Percentiles rank a stretch among this genome's conserved stretches.
Evolutionary conservation across 2,329 filamentous ascomycete genomes (phyloP).

Genomic region (Aspergillus tanneri): DNA sequence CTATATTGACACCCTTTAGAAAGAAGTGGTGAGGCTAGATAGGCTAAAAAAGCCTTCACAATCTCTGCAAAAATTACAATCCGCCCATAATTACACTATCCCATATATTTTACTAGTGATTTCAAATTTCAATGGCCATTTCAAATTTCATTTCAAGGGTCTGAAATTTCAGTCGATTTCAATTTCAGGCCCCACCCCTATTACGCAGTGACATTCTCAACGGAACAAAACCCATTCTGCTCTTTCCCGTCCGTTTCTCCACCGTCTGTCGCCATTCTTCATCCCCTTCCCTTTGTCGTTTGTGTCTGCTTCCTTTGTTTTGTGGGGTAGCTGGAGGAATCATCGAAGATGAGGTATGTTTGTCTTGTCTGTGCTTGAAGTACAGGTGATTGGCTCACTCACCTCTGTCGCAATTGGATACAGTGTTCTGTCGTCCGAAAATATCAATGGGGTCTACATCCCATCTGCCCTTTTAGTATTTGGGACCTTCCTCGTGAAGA

Average conservation of each 20-base stretch:
- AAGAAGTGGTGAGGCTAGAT: no score
- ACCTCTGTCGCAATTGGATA: slow-evolving; percentile 15
- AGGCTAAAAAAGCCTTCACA: no score
- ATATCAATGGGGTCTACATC: slow-evolving; percentile 78
- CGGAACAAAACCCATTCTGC: neutral
- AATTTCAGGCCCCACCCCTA: no score
- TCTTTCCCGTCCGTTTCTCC: slow-evolving; percentile 5
- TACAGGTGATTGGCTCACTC: neutral
- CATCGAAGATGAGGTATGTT: slow-evolving; percentile 32
- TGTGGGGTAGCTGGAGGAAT: slow-evolving; percentile 10
- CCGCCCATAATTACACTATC: no score
- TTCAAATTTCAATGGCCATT: no score
- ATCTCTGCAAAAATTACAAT: no score
- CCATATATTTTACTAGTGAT: no score
- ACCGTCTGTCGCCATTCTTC: slow-evolving; percentile 7
- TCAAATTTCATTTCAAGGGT: no score
- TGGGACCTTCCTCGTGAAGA: slow-evolving; percentile 75
- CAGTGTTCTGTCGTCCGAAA: slow-evolving; percentile 47
- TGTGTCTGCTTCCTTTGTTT: slow-evolving; percentile 1
- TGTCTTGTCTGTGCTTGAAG: neutral
- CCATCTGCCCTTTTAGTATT: slow-evolving; percentile 76
- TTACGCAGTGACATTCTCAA: neutral
- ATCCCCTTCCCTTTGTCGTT: slow-evolving; percentile 1
- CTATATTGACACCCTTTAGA: no score
- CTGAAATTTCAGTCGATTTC: no score